These are phyloP conservation scores for Lagenaria siceraria DNA, from an alignment of 306 rosid genomes.

Conservation along the genomic window DNA sequence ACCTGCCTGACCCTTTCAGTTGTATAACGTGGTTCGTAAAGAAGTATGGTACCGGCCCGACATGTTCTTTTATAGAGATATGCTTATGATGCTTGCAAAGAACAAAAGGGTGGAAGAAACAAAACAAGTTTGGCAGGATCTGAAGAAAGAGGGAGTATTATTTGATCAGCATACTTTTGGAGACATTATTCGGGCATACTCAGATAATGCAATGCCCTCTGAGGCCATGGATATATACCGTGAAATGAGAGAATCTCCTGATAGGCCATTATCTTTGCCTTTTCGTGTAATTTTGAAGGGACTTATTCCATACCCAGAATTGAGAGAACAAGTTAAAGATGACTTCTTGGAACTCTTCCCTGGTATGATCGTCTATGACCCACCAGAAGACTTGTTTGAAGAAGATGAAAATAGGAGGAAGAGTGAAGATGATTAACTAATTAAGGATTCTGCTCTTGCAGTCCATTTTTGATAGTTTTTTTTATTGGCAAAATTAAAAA, in stretches of 20 bases:
- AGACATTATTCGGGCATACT: constrained; percentile 58
- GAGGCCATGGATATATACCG: constrained; percentile 74
- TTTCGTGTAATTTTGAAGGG: constrained; percentile 83
- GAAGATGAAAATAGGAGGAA: constrained; percentile 27
- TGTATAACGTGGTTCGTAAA: constrained; percentile 70
- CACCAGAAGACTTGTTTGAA: constrained; percentile 90
- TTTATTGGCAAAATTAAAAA: no score
- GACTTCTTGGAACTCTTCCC: constrained; percentile 84
- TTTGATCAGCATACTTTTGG: constrained; percentile 98
- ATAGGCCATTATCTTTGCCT: constrained; percentile 71
- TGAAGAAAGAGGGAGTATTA: constrained; percentile 52
- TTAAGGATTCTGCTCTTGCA: not conserved
- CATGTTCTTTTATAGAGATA: constrained; percentile 86
- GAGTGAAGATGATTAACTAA: constrained; percentile 15
- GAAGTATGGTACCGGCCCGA: constrained; percentile 97
- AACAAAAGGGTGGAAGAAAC: constrained; percentile 59
- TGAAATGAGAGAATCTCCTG: constrained; percentile 78
- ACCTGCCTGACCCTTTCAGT: constrained; percentile 20
- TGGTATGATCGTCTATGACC: constrained; percentile 73
- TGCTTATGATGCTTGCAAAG: constrained; percentile 89
- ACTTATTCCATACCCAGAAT: constrained; percentile 69
- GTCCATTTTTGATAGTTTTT: not conserved
- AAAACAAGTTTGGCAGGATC: constrained; percentile 72
- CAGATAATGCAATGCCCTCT: constrained; percentile 48
- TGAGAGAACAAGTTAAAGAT: constrained; percentile 69